phyloP scores from a whole-genome alignment of 331 rosid species.

The Acacia pycnantha region DNA sequence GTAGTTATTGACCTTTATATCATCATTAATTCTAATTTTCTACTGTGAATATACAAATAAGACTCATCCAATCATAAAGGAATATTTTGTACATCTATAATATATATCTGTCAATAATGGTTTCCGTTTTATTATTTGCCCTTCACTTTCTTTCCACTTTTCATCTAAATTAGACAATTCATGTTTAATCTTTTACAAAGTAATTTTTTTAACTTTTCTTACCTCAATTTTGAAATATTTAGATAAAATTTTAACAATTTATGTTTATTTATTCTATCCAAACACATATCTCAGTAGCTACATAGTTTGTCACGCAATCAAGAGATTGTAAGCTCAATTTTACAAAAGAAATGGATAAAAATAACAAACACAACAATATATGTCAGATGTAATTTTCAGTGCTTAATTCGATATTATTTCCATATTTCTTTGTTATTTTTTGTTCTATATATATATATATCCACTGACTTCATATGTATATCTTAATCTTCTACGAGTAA shows the following conservation, averaged over 20 bases:
- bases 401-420: neutral
- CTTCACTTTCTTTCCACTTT: neutral
- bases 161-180: neutral
- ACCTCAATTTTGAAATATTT: neutral
- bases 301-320: no score
- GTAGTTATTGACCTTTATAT: neutral
- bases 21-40: neutral
- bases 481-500: neutral
- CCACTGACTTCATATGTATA: neutral
- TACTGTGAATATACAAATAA: neutral
- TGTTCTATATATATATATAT: no score
- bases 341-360: neutral
- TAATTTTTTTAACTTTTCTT: neutral
- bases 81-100: neutral
- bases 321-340: no score
- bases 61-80: conserved; percentile 3
- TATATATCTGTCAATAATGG: neutral
- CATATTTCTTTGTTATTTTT: neutral
- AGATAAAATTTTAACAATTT: neutral
- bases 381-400: neutral
- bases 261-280: neutral
- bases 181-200: neutral
- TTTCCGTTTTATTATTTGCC: no score
- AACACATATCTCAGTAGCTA: no score
- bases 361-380: neutral